Evolutionary conservation across 352 stramenopile genomes (phyloP).

Genomic region (Phytopythium litorale): DNA sequence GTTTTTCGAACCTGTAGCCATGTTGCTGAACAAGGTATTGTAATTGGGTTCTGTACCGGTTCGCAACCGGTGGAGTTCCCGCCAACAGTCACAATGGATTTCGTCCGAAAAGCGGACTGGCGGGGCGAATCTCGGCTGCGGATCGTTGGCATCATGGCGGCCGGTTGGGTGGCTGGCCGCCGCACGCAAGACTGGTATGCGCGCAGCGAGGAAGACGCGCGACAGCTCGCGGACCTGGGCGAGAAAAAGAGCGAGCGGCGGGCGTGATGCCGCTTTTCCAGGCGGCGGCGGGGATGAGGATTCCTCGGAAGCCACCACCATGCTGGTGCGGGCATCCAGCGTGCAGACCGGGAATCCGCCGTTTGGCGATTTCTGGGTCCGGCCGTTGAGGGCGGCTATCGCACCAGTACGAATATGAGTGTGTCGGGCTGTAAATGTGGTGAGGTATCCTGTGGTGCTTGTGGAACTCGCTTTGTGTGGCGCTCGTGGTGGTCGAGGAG

Average conservation of each 20-base stretch:
- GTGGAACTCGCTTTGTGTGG: no score
- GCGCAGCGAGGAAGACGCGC: no score
- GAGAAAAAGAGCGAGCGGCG: constrained; percentile 1
- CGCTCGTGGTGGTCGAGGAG: neutral
- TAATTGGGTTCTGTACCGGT: neutral
- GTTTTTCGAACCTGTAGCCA: constrained; percentile 3
- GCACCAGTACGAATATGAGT: neutral
- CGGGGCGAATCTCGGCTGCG: no score
- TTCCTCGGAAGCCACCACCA: constrained; percentile 1
- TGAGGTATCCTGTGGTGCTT: neutral
- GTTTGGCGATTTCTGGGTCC: neutral
- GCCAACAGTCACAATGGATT: no score
- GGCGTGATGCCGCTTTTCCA: neutral
- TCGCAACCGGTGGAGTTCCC: neutral
- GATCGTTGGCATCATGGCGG: no score
- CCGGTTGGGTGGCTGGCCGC: no score
- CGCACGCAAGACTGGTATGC: no score
- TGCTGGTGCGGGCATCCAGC: neutral
- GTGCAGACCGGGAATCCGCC: neutral
- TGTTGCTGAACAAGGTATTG: neutral
- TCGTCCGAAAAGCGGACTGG: no score
- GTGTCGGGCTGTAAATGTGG: neutral
- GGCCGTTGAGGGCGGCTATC: neutral
- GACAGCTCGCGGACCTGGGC: neutral
- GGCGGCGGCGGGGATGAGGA: neutral